Evolutionary conservation across 139 green algal genomes (phyloP), one percentile per base, ranked within the genome.

Genomic region (Dunaliella primolecta): DNA sequence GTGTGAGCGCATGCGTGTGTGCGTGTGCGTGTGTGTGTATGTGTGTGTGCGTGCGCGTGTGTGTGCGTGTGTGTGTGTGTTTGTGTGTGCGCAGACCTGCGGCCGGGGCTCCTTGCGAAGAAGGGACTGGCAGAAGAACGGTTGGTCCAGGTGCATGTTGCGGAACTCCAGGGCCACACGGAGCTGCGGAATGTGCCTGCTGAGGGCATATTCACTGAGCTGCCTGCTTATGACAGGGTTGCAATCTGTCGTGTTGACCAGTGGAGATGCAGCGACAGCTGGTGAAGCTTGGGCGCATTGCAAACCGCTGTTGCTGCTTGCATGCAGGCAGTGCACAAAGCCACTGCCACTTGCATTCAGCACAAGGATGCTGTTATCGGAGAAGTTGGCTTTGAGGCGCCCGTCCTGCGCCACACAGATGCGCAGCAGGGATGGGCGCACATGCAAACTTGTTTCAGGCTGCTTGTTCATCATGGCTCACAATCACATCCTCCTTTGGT

Each of bases 301-400:
- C n/a, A n/a, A n/a, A n/a, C n/a, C n/a, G 55, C 7, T 7, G 15
- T 7, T 7, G 15, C 46, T 64, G 46, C 46, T 15, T 64, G 46
- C 7, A 15, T 64, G 46, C 46, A 64, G 21, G 76, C 46, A 56
- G 31, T 32, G 80, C n/a, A 27, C 82, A 83, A 94, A 96, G 36
- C 86, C 84, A 30, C 75, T 83, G n/a, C 86, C 93, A 32, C 75
- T 64, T 11, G 83, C 77, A 35, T 83, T 87, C 1, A 94, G 84
- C 25, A 94, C n/a, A 3, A 96, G 36, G 27, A 95, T 78, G 34
- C 83, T 92, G 72, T 92, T 92, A 81, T 95, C 93, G 0, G 55
- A 75, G 78, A 93, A 96, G 0, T 89, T 84, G 0, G 93, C 92
- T 82, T 96, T 96, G 0, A 94, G 56, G 0, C 86, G 80, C 0